Evolutionary conservation across 139 green algal genomes (phyloP), one percentile per base, ranked within the genome.

Genomic region (Chloropicon primus): DNA sequence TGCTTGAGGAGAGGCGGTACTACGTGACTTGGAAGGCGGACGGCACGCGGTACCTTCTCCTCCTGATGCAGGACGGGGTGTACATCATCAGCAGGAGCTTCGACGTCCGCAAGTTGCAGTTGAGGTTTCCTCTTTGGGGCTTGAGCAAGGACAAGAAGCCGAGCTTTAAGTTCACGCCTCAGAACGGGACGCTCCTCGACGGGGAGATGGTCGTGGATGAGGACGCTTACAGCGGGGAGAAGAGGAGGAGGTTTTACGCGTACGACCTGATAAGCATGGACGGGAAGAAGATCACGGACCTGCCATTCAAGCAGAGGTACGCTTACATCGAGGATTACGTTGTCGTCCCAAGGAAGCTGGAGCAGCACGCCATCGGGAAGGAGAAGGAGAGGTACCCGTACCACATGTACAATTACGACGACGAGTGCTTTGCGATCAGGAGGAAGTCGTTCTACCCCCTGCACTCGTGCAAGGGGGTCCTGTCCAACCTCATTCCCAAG

Each of bases 21-120:
- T 90, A 86, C 81, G 90, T 96, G 21, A 96, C 93, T 1, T 98
- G 93, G 94, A 98, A 99, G 82, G 95, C 95, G 2, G 95, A 99
- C 80, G 95, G 95, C 78, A 98, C 94, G 3, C 87, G 95, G 24
- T 99, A 97, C 87, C 90, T 98, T 88, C 53, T 98, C 77, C 81
- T 96, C 24, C 77, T 96, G 3, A 80, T 86, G 41, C 53, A 77
- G 0, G 83, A 87, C 29, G 95, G 94, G 27, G 85, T 83, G 3
- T 99, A 97, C 85, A 83, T 98, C 21, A 90, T 98, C 26, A 91
- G 98, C 87, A 84, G 95, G 23, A 86, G 85, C 71, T 94, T 90
- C 54, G 25, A 25, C 25, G 24, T 24, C 21, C 74, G 24, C 10
- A 78, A 5, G 74, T 5, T 78, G 23, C 23, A 78, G 27, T 21